These are phyloP conservation scores for Leptosphaerulina australis DNA, from an alignment of 2,329 filamentous ascomycete species.

Conservation along the genomic window DNA sequence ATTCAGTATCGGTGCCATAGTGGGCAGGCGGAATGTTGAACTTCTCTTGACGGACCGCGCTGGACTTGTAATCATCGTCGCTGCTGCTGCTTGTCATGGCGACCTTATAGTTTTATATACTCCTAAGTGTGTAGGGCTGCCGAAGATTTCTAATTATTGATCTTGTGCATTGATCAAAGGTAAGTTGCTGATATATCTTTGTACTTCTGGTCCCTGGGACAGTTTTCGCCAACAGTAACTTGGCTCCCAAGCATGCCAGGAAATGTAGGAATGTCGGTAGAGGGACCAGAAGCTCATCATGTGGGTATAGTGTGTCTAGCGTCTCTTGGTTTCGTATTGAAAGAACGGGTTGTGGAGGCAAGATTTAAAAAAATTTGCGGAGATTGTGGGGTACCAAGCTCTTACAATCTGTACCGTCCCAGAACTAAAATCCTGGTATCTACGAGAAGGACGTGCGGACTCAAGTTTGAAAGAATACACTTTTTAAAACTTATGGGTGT, in stretches of 20 bases:
- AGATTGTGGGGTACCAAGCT: slow-evolving; percentile 13
- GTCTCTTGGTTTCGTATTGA: slow-evolving; percentile 6
- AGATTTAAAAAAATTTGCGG: neutral
- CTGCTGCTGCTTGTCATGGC: slow-evolving; percentile 19
- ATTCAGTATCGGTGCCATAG: slow-evolving; percentile 8
- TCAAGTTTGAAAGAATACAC: neutral
- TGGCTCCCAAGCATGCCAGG: slow-evolving; percentile 13
- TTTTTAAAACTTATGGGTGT: too few species aligned
- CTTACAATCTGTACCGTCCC: neutral
- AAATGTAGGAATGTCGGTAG: neutral
- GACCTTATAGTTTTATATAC: neutral
- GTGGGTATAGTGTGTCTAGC: slow-evolving; percentile 3
- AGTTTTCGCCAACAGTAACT: slow-evolving; percentile 7
- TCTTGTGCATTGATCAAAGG: neutral
- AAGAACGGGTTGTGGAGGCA: neutral
- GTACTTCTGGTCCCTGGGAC: slow-evolving; percentile 1
- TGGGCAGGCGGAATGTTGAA: slow-evolving; percentile 1
- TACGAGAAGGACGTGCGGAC: neutral
- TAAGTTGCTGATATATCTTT: slow-evolving; percentile 5
- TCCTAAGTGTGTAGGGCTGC: neutral
- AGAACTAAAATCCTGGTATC: slow-evolving; percentile 1
- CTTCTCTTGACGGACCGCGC: slow-evolving; percentile 16
- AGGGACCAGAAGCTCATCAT: neutral
- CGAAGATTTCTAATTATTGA: neutral
- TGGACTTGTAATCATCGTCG: slow-evolving; percentile 23